phyloP scores from a whole-genome alignment of 2,329 filamentous ascomycete species.

The Boeremia exigua region DNA sequence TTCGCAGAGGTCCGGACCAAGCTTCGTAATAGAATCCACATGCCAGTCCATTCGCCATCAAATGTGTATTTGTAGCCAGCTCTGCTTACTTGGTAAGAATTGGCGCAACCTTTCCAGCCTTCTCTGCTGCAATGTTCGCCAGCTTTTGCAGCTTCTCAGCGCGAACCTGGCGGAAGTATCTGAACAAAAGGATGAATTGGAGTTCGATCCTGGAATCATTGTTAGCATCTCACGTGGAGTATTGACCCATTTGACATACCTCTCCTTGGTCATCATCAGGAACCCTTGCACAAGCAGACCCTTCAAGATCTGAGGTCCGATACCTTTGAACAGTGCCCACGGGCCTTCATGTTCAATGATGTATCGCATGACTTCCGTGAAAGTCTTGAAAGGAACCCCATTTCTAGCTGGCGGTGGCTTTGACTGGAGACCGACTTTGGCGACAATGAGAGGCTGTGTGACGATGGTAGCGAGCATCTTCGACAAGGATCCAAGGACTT shows the following conservation, averaged over 20 bases:
- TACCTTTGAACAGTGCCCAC: conserved; percentile 91
- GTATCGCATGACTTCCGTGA: conserved; percentile 92
- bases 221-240: conserved; percentile 15
- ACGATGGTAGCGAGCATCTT: conserved; percentile 90
- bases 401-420: conserved; percentile 83
- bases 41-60: no score
- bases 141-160: conserved; percentile 73
- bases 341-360: conserved; percentile 88
- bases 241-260: conserved; percentile 59
- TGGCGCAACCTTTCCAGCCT: conserved; percentile 47
- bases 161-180: conserved; percentile 76
- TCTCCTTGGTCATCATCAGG: conserved; percentile 99
- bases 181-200: conserved; percentile 82
- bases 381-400: conserved; percentile 92
- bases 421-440: conserved; percentile 95
- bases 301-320: conserved; percentile 91
- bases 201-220: conserved; percentile 76
- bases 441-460: conserved; percentile 95
- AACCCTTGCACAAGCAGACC: conserved; percentile 92
- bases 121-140: conserved; percentile 67
- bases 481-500: conserved; percentile 89
- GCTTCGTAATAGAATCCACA: no score
- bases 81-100: conserved; percentile 39
- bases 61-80: no score
- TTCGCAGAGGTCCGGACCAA: no score